Base-by-base conservation (phyloP, 129 eudicot species). In the Deinandra increscens region DNA sequence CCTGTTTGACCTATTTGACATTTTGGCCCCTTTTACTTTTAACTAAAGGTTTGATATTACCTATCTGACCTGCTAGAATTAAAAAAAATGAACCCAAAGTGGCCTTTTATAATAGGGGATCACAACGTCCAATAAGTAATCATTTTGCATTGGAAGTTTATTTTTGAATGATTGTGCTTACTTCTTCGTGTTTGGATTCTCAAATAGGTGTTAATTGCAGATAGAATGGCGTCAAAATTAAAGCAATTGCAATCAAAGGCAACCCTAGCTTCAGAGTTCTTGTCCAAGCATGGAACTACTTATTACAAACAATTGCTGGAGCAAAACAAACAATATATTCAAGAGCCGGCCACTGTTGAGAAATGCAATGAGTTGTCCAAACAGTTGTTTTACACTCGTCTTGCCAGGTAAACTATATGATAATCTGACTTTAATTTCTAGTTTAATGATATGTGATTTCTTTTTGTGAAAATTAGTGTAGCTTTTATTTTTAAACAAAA, bases 301-400 rank as follows among this genome's bases (percentile, higher is more conserved):
- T 68, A 68, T 59, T 68, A 76, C 63, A 68, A 60, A 70, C 55
- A 76, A 49, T 10, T 60, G 33, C 26, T 76, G 45, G 80, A 68
- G 70, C 39, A 69, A 51, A 76, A 76, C 70, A 76, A 76, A 51
- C 19, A 48, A 39, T 60, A 60, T 69, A 76, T 76, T 70, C 80
- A 76, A 68, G 80, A 76, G 64, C 80, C 80, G 15, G 75, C 80
- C 33, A 76, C 80, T 37, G 42, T 76, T 17, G 80, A 76, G 56
- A 59, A 69, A 60, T 76, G 80, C 23, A 66, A 68, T 54, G 63
- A 68, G 34, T 60, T 76, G 59, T 76, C 80, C 6, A 60, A 76
- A 45, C 75, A 76, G 70, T 62, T 76, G 43, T 60, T 76, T 44
- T 76, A 76, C 75, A 76, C 80, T 39, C 75, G 80, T 26, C 80